These are phyloP conservation scores for Aspergillus cejpii DNA, from an alignment of 2,329 filamentous ascomycete species.

Conservation along the genomic window DNA sequence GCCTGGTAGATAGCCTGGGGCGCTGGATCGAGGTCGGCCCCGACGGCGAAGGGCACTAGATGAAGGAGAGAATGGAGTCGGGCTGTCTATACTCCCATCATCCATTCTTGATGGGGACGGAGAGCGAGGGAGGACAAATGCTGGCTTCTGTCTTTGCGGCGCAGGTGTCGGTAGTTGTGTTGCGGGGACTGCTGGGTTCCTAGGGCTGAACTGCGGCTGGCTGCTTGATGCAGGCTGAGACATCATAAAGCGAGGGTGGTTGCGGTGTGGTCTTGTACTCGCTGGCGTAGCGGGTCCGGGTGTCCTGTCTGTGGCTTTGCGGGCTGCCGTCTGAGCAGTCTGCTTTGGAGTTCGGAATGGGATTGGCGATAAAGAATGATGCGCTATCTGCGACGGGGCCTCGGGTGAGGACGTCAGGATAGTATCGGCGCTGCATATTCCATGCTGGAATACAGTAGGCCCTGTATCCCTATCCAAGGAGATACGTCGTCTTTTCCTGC, in stretches of 20 bases:
- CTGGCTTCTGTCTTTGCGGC: conserved; percentile 26
- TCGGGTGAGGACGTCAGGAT: conserved; percentile 20
- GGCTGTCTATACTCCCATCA: conserved; percentile 16
- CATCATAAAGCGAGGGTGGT: conserved; percentile 27
- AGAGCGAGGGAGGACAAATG: conserved; percentile 35
- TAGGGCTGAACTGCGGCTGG: conserved; percentile 6
- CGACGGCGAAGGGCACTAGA: conserved; percentile 27
- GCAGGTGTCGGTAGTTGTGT: conserved; percentile 14
- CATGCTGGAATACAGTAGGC: conserved; percentile 1
- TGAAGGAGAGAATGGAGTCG: conserved; percentile 34
- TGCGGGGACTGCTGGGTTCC: conserved; percentile 2
- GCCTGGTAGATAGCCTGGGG: conserved; percentile 28
- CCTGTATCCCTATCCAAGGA: conserved; percentile 10
- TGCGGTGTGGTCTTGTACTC: conserved; percentile 18
- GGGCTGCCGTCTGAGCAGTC: not conserved
- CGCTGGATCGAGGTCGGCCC: conserved; percentile 22
- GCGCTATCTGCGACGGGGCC: conserved; percentile 1
- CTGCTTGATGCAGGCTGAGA: conserved; percentile 19
- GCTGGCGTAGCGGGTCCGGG: conserved; percentile 12
- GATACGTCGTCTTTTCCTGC: conserved; percentile 31
- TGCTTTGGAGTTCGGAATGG: conserved; percentile 8
- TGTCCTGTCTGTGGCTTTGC: conserved; percentile 4
- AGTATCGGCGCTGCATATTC: conserved; percentile 9
- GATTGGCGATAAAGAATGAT: conserved; percentile 6
- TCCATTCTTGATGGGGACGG: conserved; percentile 25